phyloP scores from a whole-genome alignment of 371 early-diverging fungal genomes.

The Actinomortierella wolfii region DNA sequence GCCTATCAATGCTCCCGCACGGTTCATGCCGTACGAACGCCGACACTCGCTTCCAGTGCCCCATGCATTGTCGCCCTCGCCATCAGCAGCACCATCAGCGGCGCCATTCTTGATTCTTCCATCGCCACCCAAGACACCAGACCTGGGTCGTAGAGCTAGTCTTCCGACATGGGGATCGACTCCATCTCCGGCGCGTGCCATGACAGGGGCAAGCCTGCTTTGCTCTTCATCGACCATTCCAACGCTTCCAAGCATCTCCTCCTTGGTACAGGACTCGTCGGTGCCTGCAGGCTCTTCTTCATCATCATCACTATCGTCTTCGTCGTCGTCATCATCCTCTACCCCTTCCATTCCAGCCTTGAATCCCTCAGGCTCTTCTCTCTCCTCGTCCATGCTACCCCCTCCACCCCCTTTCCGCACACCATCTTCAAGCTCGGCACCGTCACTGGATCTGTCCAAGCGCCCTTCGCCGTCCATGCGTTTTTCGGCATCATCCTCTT shows the following conservation, averaged over 20 bases:
- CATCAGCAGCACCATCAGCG: slow-evolving; percentile 5
- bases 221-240: not conserved
- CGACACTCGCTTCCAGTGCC: slow-evolving; percentile 29
- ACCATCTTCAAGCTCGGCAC: too few species aligned
- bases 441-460: too few species aligned
- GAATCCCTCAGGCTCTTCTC: too few species aligned
- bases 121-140: slow-evolving; percentile 36
- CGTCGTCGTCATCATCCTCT: not conserved
- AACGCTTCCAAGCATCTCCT: slow-evolving; percentile 19
- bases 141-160: slow-evolving; percentile 7
- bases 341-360: too few species aligned
- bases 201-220: slow-evolving; percentile 9
- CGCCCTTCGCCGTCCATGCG: too few species aligned
- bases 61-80: not conserved
- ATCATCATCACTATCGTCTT: not conserved
- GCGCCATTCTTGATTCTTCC: slow-evolving; percentile 12
- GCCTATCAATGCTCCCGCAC: slow-evolving; percentile 16
- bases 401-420: too few species aligned
- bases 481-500: too few species aligned
- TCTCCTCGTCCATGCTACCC: too few species aligned
- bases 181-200: not conserved
- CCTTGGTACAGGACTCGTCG: slow-evolving; percentile 27
- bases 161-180: slow-evolving; percentile 7
- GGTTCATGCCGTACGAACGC: slow-evolving; percentile 31
- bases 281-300: not conserved